A percentile compares a stretch with the other conserved stretches of the same genome.
Conservation (phyloP, 2,329 filamentous ascomycete species). For the Huntiella savannae region DNA sequence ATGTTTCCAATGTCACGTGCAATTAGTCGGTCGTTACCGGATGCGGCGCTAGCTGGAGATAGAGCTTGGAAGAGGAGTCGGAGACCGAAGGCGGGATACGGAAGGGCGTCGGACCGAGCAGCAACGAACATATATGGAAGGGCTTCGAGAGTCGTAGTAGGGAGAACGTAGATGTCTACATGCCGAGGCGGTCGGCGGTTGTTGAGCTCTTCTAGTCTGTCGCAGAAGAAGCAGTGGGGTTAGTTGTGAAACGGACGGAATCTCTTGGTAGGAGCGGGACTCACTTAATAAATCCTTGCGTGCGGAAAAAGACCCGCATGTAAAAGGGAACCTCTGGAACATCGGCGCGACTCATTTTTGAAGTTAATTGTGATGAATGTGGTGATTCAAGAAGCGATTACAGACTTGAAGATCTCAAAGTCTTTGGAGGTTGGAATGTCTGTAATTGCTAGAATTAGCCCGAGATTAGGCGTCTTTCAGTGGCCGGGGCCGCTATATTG, state of each 20-base stretch:
- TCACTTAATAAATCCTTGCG: conserved; percentile 51
- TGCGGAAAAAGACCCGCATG: conserved; percentile 67
- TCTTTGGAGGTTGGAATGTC: no score
- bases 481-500: no score
- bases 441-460: no score
- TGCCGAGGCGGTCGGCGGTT: conserved; percentile 39
- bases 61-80: conserved; percentile 75
- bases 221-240: no score
- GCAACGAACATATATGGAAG: conserved; percentile 58
- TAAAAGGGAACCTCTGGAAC: conserved; percentile 47
- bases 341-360: conserved; percentile 20
- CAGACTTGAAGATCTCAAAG: no score
- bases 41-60: conserved; percentile 48
- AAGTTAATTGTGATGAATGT: background rate
- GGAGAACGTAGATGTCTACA: conserved; percentile 74
- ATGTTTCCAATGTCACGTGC: conserved; percentile 70
- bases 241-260: no score
- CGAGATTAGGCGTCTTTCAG: no score
- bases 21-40: conserved; percentile 35
- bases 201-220: conserved; percentile 54
- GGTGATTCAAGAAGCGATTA: no score
- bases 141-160: conserved; percentile 60
- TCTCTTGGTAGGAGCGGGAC: background rate
- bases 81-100: conserved; percentile 57
- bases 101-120: conserved; percentile 46